Evolutionary conservation across 352 stramenopile genomes (phyloP), one percentile per base, ranked within the genome.

Genomic region (Phytopythium kandeliae): DNA sequence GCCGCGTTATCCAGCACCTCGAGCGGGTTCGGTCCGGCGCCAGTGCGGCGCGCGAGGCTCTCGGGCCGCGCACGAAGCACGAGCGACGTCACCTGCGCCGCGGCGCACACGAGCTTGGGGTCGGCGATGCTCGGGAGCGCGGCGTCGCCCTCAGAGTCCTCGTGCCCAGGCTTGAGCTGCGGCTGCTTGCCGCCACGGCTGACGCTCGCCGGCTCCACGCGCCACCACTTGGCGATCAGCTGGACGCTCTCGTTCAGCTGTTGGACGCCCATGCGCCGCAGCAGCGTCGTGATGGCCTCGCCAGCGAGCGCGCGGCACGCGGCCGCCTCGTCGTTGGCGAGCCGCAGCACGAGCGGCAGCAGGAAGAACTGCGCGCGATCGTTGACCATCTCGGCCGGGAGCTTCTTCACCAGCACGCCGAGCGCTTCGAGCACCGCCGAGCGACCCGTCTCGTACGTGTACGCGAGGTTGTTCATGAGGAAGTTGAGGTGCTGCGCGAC

Each of bases 401-500:
- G 75, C 62, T 97, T 97, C 55, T 89, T 85, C 44, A 98, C 69
- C 21, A 98, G 57, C 11, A 77, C 74, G n/a, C 63, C 69, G 16
- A 98, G 57, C 19, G 96, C 77, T 19, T 96, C 72, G 33, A 98
- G 84, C 48, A 96, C 94, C 6, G 92, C 90, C 44, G 90, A 62
- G 38, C 95, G 85, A 10, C 96, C 96, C 48, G 94, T 96, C 57
- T 98, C 86, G 66, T 98, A 96, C 58, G 95, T 86, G 63, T 98
- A 99, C 55, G 87, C 94, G 16, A 98, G 72, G 63, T 99, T 99
- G 33, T 97, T 85, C 12, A 98, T 58, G 45, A 98, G 62, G 58
- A 98, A 97, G 59, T 95, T 95, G 44, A 98, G 62, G 55, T 98
- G 92, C 54, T 92, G 83, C 56, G 95, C 86, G 30, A 98, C 63